A percentile compares a stretch with the other conserved stretches of the same genome.
phyloP scores from a whole-genome alignment of 306 rosid species.

The Cyamopsis tetragonoloba region DNA sequence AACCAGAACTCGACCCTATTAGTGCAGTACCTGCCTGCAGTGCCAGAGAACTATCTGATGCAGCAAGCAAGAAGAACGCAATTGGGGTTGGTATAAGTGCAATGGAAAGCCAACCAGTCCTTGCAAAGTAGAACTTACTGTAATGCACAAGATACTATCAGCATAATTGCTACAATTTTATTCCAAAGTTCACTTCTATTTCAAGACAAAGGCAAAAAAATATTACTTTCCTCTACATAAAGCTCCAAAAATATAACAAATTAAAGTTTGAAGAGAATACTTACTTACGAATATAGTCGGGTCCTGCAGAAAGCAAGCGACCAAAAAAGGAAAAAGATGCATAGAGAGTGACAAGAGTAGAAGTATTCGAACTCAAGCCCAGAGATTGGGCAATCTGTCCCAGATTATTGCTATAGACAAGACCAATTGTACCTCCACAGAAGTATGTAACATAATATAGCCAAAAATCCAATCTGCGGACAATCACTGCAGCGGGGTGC shows the following conservation, averaged over 20 bases:
- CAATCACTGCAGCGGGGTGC: conserved; percentile 53
- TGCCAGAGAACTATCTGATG: conserved; percentile 40
- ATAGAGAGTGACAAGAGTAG: conserved; percentile 67
- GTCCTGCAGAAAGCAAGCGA: conserved; percentile 85
- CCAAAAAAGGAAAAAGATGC: conserved; percentile 93
- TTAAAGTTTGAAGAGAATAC: conserved; percentile 13
- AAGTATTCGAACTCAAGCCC: conserved; percentile 51
- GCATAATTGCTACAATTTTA: conserved; percentile 2
- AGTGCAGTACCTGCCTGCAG: conserved; percentile 70
- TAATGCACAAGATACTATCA: conserved; percentile 15
- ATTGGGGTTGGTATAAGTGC: conserved; percentile 89
- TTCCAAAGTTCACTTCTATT: conserved; percentile 13
- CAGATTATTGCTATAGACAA: conserved; percentile 88
- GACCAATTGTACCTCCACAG: conserved; percentile 91
- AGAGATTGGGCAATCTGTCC: conserved; percentile 91
- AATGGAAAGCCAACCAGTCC: conserved; percentile 84
- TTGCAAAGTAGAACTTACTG: conserved; percentile 89
- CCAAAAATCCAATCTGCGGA: conserved; percentile 83
- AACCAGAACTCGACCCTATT: conserved; percentile 87
- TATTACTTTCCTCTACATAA: neutral
- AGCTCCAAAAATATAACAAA: neutral
- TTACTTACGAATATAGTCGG: conserved; percentile 80
- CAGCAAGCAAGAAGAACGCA: conserved; percentile 79
- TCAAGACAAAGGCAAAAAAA: neutral
- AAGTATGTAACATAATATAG: conserved; percentile 72